Evolutionary conservation across 345 rosid species (phyloP), one percentile per base, ranked within the genome.

Genomic region (Linum usitatissimum): DNA sequence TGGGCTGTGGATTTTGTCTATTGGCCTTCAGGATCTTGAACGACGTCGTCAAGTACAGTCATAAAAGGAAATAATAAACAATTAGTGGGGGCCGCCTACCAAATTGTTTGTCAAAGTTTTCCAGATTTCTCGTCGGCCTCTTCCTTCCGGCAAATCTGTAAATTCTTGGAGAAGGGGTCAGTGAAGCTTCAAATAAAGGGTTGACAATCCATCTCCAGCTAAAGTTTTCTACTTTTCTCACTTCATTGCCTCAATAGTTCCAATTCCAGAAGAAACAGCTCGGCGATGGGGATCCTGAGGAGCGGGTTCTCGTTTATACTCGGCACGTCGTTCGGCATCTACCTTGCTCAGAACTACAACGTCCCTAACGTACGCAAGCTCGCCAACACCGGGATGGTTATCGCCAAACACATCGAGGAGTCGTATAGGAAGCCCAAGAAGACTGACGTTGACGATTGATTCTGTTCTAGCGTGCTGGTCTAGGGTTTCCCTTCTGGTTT

Each of bases 311-410:
- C 75, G 20, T 73, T 84, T 28, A 12, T 75, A 53, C 12, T 69
- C 0, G 84, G 83, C 18, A 69, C 84, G 45, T 57, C 59, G 13
- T 53, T 64, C 20, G 90, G 86, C 30, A 62, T 73, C 36, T 73
- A 82, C 61, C 21, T 72, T 42, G 82, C 86, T 51, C 86, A 77
- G 79, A 82, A 66, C 76, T 79, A 82, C 73, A 60, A 66, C 53
- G 69, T 76, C 62, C 80, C 82, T 7, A 73, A 79, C 68, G 17
- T 77, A 15, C 68, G 59, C n/a, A 79, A 70, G 39, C 38, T 79
- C 69, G 66, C 72, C 19, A 55, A 66, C 18, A 20, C 71, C 7
- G 66, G 71, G 67, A 48, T 70, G 40, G 48, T 60, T 63, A 70
- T 55, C 65, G 86, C 77, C 66, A 77, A 69, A 69, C 68, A 73